Base-by-base conservation (phyloP, 805 yeast species). In the Priceomyces haplophilus region DNA sequence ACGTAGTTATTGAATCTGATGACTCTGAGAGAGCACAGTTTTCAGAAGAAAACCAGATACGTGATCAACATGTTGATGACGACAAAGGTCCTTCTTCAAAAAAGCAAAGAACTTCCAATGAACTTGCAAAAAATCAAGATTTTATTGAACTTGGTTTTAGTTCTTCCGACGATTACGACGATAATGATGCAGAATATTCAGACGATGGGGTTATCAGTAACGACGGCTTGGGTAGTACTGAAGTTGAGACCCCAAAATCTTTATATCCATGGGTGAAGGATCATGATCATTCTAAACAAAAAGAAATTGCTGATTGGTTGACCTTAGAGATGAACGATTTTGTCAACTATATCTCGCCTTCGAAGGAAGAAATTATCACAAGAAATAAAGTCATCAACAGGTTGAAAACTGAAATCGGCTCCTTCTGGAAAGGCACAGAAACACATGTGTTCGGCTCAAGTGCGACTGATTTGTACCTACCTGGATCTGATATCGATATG, bases 401-500 rank as follows among this genome's bases (percentile, higher is more conserved):
- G 40, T 65, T 93, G 24, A 79, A 83, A 48, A 57, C 61, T 5
- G 73, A 78, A 40, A 70, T 79, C 1, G 63, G 69, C 4, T 58
- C 63, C 2, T 66, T 83, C 41, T 91, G 97, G 97, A 81, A 82
- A 1, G 85, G 80, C 47, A 81, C 91, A 12, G 85, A 83, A 43
- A 78, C 85, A 3, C 83, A 83, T 48, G 95, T 90, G 6, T 91
- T 93, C 69, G 99, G 99, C 0, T 90, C 97, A 0, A 86, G 79
- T 61, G 96, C 98, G 0, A 90, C 97, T 0, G 97, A 90, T 57
- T 67, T 91, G 47, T 91, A 89, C 57, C 70, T 91, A 13, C 98
- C 98, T 0, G 96, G 96, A 1, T 88, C 97, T 0, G 99, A 91
- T 71, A 88, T 91, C 24, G 99, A 91, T 62, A 83, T 93, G 82